Evolutionary conservation across 2,329 filamentous ascomycete genomes (phyloP).

Genomic region (Ophiostoma sp.): DNA sequence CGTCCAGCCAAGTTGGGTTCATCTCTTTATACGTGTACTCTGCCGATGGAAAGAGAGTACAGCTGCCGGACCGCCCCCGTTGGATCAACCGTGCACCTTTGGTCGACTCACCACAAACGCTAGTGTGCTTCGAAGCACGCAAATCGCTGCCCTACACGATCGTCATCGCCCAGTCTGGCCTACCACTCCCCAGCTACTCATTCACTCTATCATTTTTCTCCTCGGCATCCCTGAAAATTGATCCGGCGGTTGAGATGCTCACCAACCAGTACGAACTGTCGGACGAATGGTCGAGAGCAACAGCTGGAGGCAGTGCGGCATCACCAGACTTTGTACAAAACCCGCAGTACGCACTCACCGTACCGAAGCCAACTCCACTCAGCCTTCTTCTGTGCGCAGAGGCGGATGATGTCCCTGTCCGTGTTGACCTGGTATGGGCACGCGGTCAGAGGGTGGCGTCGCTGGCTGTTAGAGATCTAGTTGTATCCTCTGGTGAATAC

Average conservation of each 20-base stretch:
- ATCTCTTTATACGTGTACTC: slow-evolving; percentile 85
- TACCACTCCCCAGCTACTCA: slow-evolving; percentile 71
- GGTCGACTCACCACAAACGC: slow-evolving; percentile 89
- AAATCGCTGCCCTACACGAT: slow-evolving; percentile 52
- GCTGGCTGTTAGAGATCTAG: slow-evolving; percentile 73
- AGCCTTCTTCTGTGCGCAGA: slow-evolving; percentile 72
- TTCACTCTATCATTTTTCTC: slow-evolving; percentile 88
- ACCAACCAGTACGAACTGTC: slow-evolving; percentile 57
- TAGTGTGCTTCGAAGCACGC: slow-evolving; percentile 68
- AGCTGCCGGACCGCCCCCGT: slow-evolving; percentile 60
- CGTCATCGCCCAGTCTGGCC: slow-evolving; percentile 66
- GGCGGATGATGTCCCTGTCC: slow-evolving; percentile 68
- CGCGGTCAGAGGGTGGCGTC: slow-evolving; percentile 63
- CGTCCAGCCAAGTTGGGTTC: slow-evolving; percentile 57
- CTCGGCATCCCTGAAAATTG: slow-evolving; percentile 57
- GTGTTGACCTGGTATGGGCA: slow-evolving; percentile 82
- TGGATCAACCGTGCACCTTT: slow-evolving; percentile 76
- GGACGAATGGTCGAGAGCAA: slow-evolving; percentile 73
- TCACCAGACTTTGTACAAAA: slow-evolving; percentile 78
- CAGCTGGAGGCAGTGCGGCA: slow-evolving; percentile 80
- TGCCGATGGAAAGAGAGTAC: slow-evolving; percentile 65
- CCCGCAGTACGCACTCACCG: slow-evolving; percentile 74
- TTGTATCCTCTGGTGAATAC: slow-evolving; percentile 86
- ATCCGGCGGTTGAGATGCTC: slow-evolving; percentile 62
- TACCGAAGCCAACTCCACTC: slow-evolving; percentile 60